Evolutionary conservation across 495 filamentous ascomycete species (phyloP), one percentile per base, ranked within the genome.

Genomic region (Glonium stellatum): DNA sequence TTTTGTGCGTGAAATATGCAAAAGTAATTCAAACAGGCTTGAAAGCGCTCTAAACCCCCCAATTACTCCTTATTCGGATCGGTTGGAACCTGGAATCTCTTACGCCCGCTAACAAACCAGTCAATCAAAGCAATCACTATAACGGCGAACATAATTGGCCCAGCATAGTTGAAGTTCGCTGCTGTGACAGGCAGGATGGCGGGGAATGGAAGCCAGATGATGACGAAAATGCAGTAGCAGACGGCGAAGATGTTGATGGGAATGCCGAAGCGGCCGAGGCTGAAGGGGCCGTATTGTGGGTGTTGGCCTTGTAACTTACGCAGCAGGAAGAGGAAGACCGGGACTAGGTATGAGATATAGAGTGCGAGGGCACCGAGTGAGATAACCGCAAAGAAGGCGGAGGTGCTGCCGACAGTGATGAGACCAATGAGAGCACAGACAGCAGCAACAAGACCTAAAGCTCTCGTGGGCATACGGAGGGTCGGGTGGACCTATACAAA

Each of bases 261-360:
- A 5, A 77, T 57, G 0, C 78, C 77, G n/a, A 68, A 67, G 10
- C 54, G 8, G 31, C 69, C 70, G 15, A 73, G 61, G 12, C 55
- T 31, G 49, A 58, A 71, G 57, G 56, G 55, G 62, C 67, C 46
- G 55, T 54, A 25, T 64, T 62, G 5, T 62, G 63, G n/a, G 55
- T 66, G 41, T 70, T 58, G 1, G 69, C 70, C 59, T 67, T 71
- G 9, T 58, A 60, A 11, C 37, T 63, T 60, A 1, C 57, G 54
- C 2, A 70, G 22, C 5, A 76, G 50, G 39, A 79, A 62, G 5
- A 79, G 68, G 18, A 72, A 18, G 19, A 76, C 69, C 22, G 78
- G 78, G 25, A 79, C 69, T 0, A 76, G 60, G 63, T 82, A 82
- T 10, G 79, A 80, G 46, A 77, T 67, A 42, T 77, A 76, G 18